Base-by-base conservation (phyloP, 108 stramenopile genomes). In the Cylindrotheca fusiformis region DNA sequence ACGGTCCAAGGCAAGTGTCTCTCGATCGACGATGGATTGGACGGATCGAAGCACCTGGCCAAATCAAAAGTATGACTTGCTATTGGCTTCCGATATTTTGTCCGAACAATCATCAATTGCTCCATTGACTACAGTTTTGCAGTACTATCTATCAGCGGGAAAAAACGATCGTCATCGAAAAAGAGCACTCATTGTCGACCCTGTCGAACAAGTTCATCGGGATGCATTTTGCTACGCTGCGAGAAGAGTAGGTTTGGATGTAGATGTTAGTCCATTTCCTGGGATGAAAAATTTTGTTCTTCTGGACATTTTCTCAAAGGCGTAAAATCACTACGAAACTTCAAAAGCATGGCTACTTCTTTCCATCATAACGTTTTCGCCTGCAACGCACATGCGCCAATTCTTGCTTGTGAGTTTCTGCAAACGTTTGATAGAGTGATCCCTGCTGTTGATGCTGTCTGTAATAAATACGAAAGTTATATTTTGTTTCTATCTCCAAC, bases 1-100 rank as follows among this genome's bases (percentile, higher is more conserved):
- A 17, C 68, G 68, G 14, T 32, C 68, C 2, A 60, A 29, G 28
- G 33, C 51, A 1, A 69, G 68, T 52, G 68, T 69, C 5, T 69
- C 68, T 0, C 23, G 68, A 48, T 60, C 48, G 17, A 22, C 20
- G 36, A 69, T 69, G 68, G 68, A 69, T 53, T 69, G 68, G 68
- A 28, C 23, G 4, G 50, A 60, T 10, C 31, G 31, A 21, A 44
- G 56, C 2, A 69, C 68, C 1, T 69, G 68, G 68, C 68, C 68
- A 28, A 52, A 52, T 18, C 68, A 60, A 44, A 57, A 69, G 4
- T 69, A 60, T 48, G 59, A 69, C 24, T 32, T 69, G 31, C 14
- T 69, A 14, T 31, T 69, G 12, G 68, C 45, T 41, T 56, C 68
- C 5, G 59, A 69, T 48, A 23, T 69, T 4, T 47, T 69, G 30